Conservation (phyloP, 2,329 filamentous ascomycete species). For the Cercospora zeina region DNA sequence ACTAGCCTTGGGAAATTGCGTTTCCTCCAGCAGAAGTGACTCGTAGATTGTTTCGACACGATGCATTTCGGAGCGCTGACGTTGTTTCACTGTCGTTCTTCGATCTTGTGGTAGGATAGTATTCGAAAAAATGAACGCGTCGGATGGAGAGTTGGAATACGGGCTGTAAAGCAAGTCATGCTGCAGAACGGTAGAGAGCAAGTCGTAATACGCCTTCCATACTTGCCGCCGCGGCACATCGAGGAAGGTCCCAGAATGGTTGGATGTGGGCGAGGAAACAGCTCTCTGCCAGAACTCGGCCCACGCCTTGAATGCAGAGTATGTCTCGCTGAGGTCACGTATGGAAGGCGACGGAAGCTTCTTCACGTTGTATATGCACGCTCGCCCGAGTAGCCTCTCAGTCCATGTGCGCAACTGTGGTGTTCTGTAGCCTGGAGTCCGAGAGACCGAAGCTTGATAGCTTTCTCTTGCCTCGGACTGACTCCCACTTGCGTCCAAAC, state of each 20-base stretch:
- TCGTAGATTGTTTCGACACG: slow-evolving; percentile 79
- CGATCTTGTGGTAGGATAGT: slow-evolving; percentile 35
- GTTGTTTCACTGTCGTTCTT: slow-evolving; percentile 38
- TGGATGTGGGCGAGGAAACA: slow-evolving; percentile 7
- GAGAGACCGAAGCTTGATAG: slow-evolving; percentile 28
- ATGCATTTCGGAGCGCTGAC: slow-evolving; percentile 73
- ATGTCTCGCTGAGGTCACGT: slow-evolving; percentile 29
- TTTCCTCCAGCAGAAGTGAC: slow-evolving; percentile 72
- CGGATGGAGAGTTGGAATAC: slow-evolving; percentile 40
- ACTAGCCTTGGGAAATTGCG: slow-evolving; percentile 79
- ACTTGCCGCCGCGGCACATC: slow-evolving; percentile 59
- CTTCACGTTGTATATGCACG: slow-evolving; percentile 36
- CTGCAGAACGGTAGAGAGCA: slow-evolving; percentile 74
- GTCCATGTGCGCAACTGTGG: slow-evolving; percentile 40
- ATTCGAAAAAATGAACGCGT: slow-evolving; percentile 39
- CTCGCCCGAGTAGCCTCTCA: slow-evolving; percentile 36
- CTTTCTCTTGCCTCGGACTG: slow-evolving; percentile 29
- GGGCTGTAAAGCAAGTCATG: slow-evolving; percentile 59
- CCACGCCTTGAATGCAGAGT: slow-evolving; percentile 60
- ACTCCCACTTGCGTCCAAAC: slow-evolving; percentile 33
- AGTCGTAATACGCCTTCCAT: slow-evolving; percentile 82
- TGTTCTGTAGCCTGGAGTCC: slow-evolving; percentile 35
- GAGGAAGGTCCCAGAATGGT: slow-evolving; percentile 45
- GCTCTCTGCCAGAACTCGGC: slow-evolving; percentile 62
- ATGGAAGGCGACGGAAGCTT: slow-evolving; percentile 29